phyloP scores from a whole-genome alignment of 805 yeast species.

The Sugiyamaella valdiviana region DNA sequence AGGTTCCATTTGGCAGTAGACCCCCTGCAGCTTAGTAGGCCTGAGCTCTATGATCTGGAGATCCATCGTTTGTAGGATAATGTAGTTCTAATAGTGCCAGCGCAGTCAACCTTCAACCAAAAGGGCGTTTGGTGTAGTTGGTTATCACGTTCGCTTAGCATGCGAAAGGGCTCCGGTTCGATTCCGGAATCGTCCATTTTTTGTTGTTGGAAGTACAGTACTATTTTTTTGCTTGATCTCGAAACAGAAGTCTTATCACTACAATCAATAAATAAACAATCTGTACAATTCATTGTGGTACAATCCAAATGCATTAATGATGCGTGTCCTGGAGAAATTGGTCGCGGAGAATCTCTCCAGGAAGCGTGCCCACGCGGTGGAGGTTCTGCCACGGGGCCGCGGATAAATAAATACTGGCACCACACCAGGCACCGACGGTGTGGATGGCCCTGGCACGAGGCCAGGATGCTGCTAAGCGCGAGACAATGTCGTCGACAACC shows the following conservation, averaged over 20 bases:
- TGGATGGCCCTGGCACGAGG: conserved; percentile 4
- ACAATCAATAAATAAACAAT: neutral
- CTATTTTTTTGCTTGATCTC: too few species aligned
- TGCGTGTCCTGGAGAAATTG: neutral
- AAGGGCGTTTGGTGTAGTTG: conserved; percentile 25
- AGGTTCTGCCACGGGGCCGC: conserved; percentile 13
- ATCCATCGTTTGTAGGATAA: too few species aligned
- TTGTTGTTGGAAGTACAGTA: conserved; percentile 6
- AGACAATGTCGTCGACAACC: neutral
- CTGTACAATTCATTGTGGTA: too few species aligned
- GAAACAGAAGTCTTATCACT: neutral
- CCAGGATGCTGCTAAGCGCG: neutral
- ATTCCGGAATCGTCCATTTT: conserved; percentile 24
- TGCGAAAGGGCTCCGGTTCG: conserved; percentile 25
- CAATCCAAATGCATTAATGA: neutral
- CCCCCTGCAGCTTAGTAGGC: too few species aligned
- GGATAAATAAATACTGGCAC: conserved; percentile 19
- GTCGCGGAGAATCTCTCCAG: conserved; percentile 2
- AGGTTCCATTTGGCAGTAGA: too few species aligned
- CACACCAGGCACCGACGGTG: conserved; percentile 17
- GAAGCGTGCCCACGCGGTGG: neutral
- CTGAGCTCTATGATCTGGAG: too few species aligned
- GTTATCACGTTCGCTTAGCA: conserved; percentile 25
- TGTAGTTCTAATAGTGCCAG: too few species aligned
- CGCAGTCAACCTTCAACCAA: neutral